phyloP scores from a whole-genome alignment of 2,329 filamentous ascomycete species.

The Calonectria pseudoturangicola region DNA sequence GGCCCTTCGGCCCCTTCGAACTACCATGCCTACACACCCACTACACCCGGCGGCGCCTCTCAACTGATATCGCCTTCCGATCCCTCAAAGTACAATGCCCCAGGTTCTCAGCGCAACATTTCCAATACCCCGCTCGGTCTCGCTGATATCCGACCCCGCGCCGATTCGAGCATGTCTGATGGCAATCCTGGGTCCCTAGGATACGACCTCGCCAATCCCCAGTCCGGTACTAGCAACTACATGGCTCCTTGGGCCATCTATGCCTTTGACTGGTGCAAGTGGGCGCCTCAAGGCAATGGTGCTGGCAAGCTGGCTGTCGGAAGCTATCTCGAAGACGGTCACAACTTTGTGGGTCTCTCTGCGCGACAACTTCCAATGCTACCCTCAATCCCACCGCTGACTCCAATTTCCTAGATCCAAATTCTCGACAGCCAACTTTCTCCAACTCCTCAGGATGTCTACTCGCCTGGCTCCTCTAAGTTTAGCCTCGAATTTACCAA shows the following conservation, averaged over 20 bases:
- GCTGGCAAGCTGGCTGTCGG: conserved; percentile 96
- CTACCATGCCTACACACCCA: conserved; percentile 75
- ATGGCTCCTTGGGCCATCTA: conserved; percentile 96
- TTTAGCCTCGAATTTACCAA: conserved; percentile 93
- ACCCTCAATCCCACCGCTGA: conserved; percentile 27
- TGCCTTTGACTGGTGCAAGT: conserved; percentile 99
- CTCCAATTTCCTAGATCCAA: conserved; percentile 82
- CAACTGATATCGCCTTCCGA: conserved; percentile 80
- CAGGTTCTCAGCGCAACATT: conserved; percentile 76
- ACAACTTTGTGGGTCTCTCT: conserved; percentile 85
- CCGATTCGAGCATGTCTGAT: conserved; percentile 87
- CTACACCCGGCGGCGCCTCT: conserved; percentile 78
- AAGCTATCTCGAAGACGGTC: conserved; percentile 97
- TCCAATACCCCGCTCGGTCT: conserved; percentile 93
- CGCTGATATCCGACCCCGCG: conserved; percentile 91
- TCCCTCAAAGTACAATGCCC: conserved; percentile 71
- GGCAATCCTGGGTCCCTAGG: conserved; percentile 76
- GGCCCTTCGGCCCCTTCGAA: conserved; percentile 67
- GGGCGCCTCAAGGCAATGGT: conserved; percentile 86
- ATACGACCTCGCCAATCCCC: conserved; percentile 79
- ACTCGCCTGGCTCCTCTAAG: conserved; percentile 81
- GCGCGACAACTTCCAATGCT: conserved; percentile 22
- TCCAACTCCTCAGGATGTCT: conserved; percentile 81
- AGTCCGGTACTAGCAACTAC: conserved; percentile 90
- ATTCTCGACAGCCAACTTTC: conserved; percentile 91